A percentile compares a stretch with the other conserved stretches of the same genome.
Evolutionary conservation across 495 filamentous ascomycete genomes (phyloP).

Genomic region (Hyaloscypha bicolor): DNA sequence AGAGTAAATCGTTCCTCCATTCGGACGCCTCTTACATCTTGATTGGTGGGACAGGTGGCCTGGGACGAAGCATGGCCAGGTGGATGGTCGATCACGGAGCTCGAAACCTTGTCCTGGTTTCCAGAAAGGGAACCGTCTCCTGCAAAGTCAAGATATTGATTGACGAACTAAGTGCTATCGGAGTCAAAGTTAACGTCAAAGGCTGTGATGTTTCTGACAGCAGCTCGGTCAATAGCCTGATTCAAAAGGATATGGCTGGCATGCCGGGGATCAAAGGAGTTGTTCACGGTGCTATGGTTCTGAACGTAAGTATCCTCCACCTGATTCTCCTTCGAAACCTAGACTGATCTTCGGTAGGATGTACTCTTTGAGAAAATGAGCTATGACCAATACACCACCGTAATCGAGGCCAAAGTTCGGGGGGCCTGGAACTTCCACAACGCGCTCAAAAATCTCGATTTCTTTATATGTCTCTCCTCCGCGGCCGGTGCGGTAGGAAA

Average conservation of each 20-base stretch:
- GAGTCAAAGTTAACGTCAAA: constrained; percentile 31
- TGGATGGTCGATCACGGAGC: constrained; percentile 65
- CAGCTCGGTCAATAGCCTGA: constrained; percentile 26
- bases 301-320: constrained; percentile 31
- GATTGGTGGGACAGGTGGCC: constrained; percentile 64
- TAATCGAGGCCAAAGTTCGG: constrained; percentile 56
- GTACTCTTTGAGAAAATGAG: constrained; percentile 59
- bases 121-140: constrained; percentile 47
- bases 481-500: constrained; percentile 61
- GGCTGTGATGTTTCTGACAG: constrained; percentile 42
- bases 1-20: constrained; percentile 7
- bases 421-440: constrained; percentile 62
- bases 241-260: constrained; percentile 10
- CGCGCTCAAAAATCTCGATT: constrained; percentile 55
- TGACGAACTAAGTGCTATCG: constrained; percentile 19
- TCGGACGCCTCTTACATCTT: constrained; percentile 57
- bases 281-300: constrained; percentile 54
- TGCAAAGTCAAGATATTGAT: constrained; percentile 25
- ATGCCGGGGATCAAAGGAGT: constrained; percentile 57
- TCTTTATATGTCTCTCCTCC: constrained; percentile 69
- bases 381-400: constrained; percentile 48
- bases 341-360: constrained; percentile 44
- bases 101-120: constrained; percentile 58
- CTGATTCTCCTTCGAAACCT: neutral
- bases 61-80: constrained; percentile 61